Evolutionary conservation across 169 alveolate genomes (phyloP).

Genomic region (Blepharisma undulans): DNA sequence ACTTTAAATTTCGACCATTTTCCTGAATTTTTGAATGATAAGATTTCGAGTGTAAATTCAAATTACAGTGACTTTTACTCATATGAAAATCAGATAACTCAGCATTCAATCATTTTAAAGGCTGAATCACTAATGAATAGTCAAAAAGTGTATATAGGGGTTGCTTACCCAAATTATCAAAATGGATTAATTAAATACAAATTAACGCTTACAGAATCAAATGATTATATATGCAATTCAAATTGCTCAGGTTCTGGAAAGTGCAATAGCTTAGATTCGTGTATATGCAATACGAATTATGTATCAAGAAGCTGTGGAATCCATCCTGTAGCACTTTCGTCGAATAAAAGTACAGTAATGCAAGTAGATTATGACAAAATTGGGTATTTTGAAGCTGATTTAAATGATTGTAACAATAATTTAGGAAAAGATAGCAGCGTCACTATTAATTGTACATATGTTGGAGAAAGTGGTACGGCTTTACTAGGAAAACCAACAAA

Average conservation of each 20-base stretch:
- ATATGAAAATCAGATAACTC: neutral
- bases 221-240: neutral
- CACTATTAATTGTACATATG: neutral
- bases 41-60: neutral
- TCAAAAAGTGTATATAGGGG: neutral
- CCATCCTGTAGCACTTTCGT: neutral
- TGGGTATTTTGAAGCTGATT: neutral
- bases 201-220: neutral
- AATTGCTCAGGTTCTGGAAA: neutral
- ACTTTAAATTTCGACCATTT: neutral
- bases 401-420: neutral
- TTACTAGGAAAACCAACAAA: neutral
- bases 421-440: neutral
- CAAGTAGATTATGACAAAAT: neutral
- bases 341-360: neutral
- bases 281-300: neutral
- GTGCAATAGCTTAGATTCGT: neutral
- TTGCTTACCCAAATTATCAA: neutral
- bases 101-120: neutral
- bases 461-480: neutral
- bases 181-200: neutral
- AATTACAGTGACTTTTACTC: neutral
- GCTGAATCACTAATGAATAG: neutral
- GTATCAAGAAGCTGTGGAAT: neutral
- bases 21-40: neutral